These are phyloP conservation scores for Myrmaecium sp. DNA, from an alignment of 2,329 filamentous ascomycete species.

Conservation along the genomic window DNA sequence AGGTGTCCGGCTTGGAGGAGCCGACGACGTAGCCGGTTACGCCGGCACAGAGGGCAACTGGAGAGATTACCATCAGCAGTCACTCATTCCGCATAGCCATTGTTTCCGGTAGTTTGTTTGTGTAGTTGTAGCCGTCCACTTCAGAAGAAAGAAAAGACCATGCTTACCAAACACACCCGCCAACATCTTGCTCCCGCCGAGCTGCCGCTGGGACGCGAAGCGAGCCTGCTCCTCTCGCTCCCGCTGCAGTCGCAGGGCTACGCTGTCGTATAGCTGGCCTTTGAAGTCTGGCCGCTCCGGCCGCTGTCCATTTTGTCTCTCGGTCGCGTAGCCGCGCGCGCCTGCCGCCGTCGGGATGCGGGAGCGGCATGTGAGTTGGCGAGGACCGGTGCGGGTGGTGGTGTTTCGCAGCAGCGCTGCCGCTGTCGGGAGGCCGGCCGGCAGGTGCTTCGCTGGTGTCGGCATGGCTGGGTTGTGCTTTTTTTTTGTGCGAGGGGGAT, in stretches of 20 bases:
- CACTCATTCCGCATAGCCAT: conserved; percentile 14
- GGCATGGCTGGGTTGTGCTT: too few species aligned
- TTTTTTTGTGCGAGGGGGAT: too few species aligned
- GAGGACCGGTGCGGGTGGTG: too few species aligned
- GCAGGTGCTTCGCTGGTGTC: too few species aligned
- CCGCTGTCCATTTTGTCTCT: too few species aligned
- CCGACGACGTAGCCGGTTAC: conserved; percentile 39
- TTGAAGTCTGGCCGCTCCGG: conserved; percentile 38
- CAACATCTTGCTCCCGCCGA: conserved; percentile 16
- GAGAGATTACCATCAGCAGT: conserved; percentile 3
- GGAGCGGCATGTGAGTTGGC: too few species aligned
- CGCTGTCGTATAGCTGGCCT: conserved; percentile 45
- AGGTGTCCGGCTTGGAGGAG: conserved; percentile 28
- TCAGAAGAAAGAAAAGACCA: not conserved
- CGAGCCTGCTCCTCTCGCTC: conserved; percentile 40
- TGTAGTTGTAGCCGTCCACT: conserved; percentile 5
- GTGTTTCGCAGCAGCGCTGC: too few species aligned
- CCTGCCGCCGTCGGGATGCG: too few species aligned
- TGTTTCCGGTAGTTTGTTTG: conserved; percentile 11
- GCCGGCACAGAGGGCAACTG: conserved; percentile 35
- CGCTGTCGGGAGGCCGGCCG: too few species aligned
- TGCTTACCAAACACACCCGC: too few species aligned
- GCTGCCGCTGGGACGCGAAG: conserved; percentile 27
- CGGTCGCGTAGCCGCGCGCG: not conserved
- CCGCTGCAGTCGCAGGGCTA: conserved; percentile 37